A percentile compares a stretch with the other conserved stretches of the same genome.
Conservation (phyloP, 2,329 filamentous ascomycete species). For the Colletotrichum chrysophilum region DNA sequence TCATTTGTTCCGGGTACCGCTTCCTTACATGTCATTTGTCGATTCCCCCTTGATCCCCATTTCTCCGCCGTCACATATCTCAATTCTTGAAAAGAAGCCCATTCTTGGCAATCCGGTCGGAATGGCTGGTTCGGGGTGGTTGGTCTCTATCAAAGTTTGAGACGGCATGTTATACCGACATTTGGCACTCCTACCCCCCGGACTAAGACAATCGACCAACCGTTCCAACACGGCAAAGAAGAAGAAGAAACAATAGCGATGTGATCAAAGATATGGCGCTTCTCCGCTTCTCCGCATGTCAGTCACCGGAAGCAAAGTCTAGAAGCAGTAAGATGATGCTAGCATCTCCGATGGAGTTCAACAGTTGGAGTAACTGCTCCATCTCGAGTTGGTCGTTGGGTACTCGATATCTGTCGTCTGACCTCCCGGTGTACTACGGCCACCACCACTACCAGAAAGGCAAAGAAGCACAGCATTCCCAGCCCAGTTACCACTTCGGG, state of each 20-base stretch:
- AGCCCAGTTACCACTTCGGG: not conserved
- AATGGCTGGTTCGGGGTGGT: not conserved
- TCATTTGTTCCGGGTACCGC: not conserved
- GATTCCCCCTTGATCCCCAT: not conserved
- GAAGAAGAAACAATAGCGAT: not conserved
- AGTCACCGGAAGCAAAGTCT: not conserved
- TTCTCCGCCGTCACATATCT: not conserved
- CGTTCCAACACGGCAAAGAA: not conserved
- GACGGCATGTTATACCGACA: not conserved
- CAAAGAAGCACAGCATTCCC: not conserved
- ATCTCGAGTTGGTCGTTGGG: not conserved
- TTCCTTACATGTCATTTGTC: not conserved
- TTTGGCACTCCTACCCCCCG: not conserved
- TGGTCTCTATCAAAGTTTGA: not conserved
- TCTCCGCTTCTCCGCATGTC: not conserved
- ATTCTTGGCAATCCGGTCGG: not conserved
- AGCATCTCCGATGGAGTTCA: not conserved
- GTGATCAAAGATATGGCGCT: not conserved
- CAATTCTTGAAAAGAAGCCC: not conserved
- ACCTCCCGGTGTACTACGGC: not conserved
- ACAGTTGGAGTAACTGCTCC: not conserved
- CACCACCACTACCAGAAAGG: not conserved
- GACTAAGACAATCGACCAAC: not conserved
- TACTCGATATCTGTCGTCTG: not conserved
- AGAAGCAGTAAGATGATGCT: not conserved